A percentile compares a stretch with the other conserved stretches of the same genome.
Evolutionary conservation across 176 grass and related monocot genomes (phyloP).

Genomic region (Aechmea fasciata): DNA sequence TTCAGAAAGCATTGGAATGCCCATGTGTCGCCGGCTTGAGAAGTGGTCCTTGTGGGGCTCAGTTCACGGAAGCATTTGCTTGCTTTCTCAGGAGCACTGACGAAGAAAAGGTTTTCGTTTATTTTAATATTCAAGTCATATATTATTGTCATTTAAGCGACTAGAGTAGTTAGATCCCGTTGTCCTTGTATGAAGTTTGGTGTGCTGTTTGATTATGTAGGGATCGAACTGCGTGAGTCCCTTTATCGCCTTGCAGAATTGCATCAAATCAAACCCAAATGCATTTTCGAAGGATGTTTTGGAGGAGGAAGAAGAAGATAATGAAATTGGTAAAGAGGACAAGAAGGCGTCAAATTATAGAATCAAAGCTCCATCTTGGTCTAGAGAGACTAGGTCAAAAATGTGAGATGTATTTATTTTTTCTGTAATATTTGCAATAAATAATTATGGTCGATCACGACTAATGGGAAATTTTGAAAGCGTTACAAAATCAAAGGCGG

Average conservation of each 20-base stretch:
- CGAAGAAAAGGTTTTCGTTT: slow-evolving; percentile 60
- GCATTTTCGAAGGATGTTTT: slow-evolving; percentile 90
- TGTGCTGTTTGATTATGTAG: slow-evolving; percentile 28
- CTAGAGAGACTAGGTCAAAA: slow-evolving; percentile 66
- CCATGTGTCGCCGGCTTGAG: slow-evolving; percentile 81
- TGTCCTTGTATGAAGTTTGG: not conserved
- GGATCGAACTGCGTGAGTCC: slow-evolving; percentile 83
- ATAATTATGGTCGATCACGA: too few relatives aligned
- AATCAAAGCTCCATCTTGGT: slow-evolving; percentile 71
- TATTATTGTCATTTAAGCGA: not conserved
- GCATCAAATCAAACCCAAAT: slow-evolving; percentile 74
- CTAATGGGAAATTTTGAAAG: too few relatives aligned
- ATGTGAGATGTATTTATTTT: slow-evolving; percentile 26
- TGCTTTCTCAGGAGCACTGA: slow-evolving; percentile 79
- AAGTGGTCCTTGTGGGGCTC: slow-evolving; percentile 78
- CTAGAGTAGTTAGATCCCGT: not conserved
- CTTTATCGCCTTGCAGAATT: slow-evolving; percentile 76
- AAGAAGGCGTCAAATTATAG: slow-evolving; percentile 33
- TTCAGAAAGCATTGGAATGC: slow-evolving; percentile 79
- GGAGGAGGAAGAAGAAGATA: slow-evolving; percentile 45
- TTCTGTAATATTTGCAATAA: too few relatives aligned
- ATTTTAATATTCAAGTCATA: not conserved
- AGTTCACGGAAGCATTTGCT: slow-evolving; percentile 72
- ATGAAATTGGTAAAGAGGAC: slow-evolving; percentile 36
- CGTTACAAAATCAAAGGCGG: too few relatives aligned